Evolutionary conservation across 2,329 filamentous ascomycete genomes (phyloP).

Genomic region (Knufia petricola): DNA sequence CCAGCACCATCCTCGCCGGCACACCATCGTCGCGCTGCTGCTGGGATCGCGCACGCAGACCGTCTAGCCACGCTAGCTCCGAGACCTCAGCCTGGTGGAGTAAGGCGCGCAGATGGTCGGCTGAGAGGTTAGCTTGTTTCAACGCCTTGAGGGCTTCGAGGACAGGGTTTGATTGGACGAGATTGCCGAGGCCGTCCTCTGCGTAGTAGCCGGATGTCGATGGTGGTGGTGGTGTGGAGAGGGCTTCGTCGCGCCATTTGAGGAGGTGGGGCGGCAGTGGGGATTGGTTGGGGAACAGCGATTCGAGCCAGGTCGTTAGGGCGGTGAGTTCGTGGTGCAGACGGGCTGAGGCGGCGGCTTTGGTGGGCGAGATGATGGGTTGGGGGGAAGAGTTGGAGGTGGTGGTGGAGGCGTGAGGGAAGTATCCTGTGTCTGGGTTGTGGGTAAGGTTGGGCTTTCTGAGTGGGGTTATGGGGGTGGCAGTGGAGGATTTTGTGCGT

Average conservation of each 20-base stretch:
- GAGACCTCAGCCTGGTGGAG: not conserved
- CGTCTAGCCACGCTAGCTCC: not conserved
- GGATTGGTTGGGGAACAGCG: not conserved
- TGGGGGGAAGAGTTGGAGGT: not conserved
- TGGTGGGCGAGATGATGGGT: conserved; percentile 4
- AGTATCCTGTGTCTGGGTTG: not conserved
- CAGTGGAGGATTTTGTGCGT: too few relatives aligned
- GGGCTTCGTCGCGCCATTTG: not conserved
- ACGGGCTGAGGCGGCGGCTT: not conserved
- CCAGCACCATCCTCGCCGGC: not conserved
- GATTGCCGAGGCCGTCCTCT: not conserved
- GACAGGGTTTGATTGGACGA: not conserved
- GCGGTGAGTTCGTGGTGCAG: conserved; percentile 1
- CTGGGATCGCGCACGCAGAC: not conserved
- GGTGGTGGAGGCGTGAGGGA: not conserved
- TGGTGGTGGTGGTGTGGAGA: too few relatives aligned
- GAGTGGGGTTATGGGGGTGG: too few relatives aligned
- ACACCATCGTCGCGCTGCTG: not conserved
- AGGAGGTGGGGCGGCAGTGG: not conserved
- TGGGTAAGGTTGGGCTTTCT: not conserved
- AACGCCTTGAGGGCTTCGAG: conserved; percentile 19
- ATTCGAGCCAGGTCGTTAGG: conserved; percentile 1
- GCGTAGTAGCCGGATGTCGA: not conserved
- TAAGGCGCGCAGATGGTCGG: conserved; percentile 11
- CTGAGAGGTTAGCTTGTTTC: conserved; percentile 18